Conservation (phyloP, 2,329 filamentous ascomycete genomes). For the Ophiostoma australiae region DNA sequence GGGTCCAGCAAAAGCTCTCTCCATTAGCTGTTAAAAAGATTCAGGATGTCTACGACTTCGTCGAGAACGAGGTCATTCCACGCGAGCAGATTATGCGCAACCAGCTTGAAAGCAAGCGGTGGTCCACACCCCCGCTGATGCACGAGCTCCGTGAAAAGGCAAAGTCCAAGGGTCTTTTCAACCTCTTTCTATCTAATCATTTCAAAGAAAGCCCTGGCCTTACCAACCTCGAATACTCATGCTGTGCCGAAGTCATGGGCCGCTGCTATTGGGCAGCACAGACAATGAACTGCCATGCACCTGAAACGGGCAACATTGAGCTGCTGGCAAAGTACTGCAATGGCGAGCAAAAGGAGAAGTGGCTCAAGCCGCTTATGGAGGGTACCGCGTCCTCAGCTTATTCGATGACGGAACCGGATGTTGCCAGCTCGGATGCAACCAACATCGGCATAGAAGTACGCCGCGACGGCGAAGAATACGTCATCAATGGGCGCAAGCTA, state of each 20-base stretch:
- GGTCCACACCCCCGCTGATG: conserved; percentile 41
- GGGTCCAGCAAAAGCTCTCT: conserved; percentile 47
- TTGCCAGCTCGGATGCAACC: conserved; percentile 84
- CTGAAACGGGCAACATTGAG: conserved; percentile 94
- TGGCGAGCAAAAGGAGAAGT: conserved; percentile 75
- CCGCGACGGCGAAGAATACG: conserved; percentile 79
- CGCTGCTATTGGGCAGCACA: conserved; percentile 78
- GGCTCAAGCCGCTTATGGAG: conserved; percentile 75
- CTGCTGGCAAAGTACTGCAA: conserved; percentile 88
- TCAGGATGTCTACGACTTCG: conserved; percentile 39
- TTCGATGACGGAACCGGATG: conserved; percentile 87
- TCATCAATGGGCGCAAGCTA: conserved; percentile 98
- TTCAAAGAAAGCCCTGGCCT: conserved; percentile 93
- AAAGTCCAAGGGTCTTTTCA: conserved; percentile 79
- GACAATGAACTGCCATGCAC: conserved; percentile 84
- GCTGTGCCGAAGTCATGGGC: conserved; percentile 94
- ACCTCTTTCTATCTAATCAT: conserved; percentile 95
- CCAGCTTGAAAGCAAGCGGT: conserved; percentile 78
- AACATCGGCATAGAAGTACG: conserved; percentile 84
- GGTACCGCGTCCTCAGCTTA: conserved; percentile 86
- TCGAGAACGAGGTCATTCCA: conserved; percentile 42
- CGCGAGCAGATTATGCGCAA: conserved; percentile 76
- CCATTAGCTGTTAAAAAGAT: conserved; percentile 31
- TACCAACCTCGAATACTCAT: conserved; percentile 90
- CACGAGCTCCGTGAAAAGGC: conserved; percentile 41